Base-by-base conservation (phyloP, 805 yeast genomes). In the Candida methanosorbosa region DNA sequence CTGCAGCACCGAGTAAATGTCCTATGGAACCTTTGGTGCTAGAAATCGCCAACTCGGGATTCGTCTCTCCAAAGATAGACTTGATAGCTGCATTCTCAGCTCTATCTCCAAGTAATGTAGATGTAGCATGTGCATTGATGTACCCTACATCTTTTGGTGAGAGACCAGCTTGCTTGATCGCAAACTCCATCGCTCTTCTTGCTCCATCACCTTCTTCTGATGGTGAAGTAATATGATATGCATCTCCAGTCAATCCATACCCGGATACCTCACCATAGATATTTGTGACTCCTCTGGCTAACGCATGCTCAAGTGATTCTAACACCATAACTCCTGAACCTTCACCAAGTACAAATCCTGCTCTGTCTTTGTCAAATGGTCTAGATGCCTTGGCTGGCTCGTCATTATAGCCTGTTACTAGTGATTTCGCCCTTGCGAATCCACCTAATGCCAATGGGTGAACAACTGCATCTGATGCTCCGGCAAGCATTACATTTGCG, bases 51-150 rank as follows among this genome's bases (percentile, higher is more conserved):
- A 78, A 43, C 3, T 56, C 42, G 1, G 60, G 54, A 21, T 62
- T 59, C 4, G 56, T 46, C 3, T 57, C 48, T 1, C 50, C 58
- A 36, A 85, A 73, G 4, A 81, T 47, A 4, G 68, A 54, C 32
- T 63, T 55, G 33, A 92, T 78, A 3, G 97, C 97, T 29, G 54
- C 52, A 48, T 81, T 76, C 51, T 92, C 99, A 1, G 95, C 92
- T 15, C 75, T 60, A 50, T 92, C 99, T 5, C 99, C 99, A 4
- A 88, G 59, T 6, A 65, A 61, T 0, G 99, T 92, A 0, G 95
- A 84, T 0, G 99, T 92, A 0, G 99, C 98, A 57, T 92, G 99
- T 2, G 98, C 97, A 57, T 94, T 92, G 32, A 92, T 67, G 50
- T 87, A 92, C 30, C 72, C 86, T 15, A 90, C 65, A 2, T 72